phyloP scores from a whole-genome alignment of 2,329 filamentous ascomycete genomes.

The Neonectria sp. region DNA sequence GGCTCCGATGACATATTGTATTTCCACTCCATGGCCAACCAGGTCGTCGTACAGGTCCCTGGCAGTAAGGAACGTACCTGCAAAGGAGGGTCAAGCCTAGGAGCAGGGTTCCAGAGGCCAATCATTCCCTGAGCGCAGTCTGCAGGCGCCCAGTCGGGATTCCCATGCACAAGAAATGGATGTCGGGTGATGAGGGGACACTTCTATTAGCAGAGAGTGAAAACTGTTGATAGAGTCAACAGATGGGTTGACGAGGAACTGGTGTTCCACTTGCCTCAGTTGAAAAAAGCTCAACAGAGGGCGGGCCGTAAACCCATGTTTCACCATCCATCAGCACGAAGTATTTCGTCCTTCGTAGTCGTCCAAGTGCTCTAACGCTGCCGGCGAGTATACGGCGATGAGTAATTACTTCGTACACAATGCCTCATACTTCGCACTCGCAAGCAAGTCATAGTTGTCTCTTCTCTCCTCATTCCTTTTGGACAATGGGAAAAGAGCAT shows the following conservation, averaged over 20 bases:
- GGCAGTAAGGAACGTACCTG: conserved; percentile 25
- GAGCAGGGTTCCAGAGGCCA: conserved; percentile 15
- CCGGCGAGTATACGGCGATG: background rate
- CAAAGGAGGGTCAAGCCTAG: conserved; percentile 28
- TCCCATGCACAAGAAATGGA: conserved; percentile 20
- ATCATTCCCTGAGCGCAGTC: conserved; percentile 24
- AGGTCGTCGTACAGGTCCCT: conserved; percentile 20
- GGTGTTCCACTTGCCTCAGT: background rate
- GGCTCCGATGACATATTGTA: conserved; percentile 10
- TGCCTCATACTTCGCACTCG: background rate
- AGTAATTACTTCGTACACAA: too few relatives aligned
- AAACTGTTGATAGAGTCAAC: background rate
- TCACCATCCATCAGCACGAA: background rate
- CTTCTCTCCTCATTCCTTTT: conserved; percentile 41
- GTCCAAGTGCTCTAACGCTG: background rate
- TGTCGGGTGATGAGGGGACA: conserved; percentile 25
- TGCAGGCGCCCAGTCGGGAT: conserved; percentile 27
- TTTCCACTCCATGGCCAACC: conserved; percentile 19
- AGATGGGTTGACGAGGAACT: background rate
- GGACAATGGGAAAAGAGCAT: conserved; percentile 19
- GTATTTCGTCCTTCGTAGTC: background rate
- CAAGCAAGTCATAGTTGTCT: conserved; percentile 31
- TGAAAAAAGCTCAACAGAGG: background rate
- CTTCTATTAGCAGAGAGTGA: conserved; percentile 23
- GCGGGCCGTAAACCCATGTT: background rate